Percentiles rank a stretch among this genome's conserved stretches.
Evolutionary conservation across 176 grass and related monocot species (phyloP).

Genomic region (Musa beccarii): DNA sequence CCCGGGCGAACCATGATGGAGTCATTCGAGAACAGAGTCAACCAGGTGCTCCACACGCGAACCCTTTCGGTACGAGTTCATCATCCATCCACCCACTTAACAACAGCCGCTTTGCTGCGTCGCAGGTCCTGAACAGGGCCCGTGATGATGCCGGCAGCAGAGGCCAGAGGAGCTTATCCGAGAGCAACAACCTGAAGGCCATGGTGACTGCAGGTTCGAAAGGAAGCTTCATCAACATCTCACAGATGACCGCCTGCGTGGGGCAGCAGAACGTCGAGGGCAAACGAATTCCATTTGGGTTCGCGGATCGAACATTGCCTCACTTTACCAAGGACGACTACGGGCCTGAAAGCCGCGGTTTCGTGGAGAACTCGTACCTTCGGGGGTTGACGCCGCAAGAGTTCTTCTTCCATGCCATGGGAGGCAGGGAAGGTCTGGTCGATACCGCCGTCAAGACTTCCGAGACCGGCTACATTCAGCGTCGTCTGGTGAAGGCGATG

Average conservation of each 20-base stretch:
- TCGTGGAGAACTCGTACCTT: constrained; percentile 98
- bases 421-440: constrained; percentile 78
- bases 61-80: not conserved
- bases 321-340: constrained; percentile 93
- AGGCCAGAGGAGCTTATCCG: constrained; percentile 92
- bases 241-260: constrained; percentile 99
- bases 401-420: constrained; percentile 90
- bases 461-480: constrained; percentile 94
- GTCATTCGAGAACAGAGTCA: constrained; percentile 94
- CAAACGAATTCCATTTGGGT: constrained; percentile 98
- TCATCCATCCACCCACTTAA: not conserved
- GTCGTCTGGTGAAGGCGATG: constrained; percentile 95
- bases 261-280: constrained; percentile 97
- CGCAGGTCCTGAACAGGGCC: constrained; percentile 89
- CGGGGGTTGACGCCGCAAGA: constrained; percentile 88
- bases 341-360: constrained; percentile 91
- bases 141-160: constrained; percentile 98
- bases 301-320: constrained; percentile 70
- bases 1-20: constrained; percentile 92
- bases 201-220: constrained; percentile 97
- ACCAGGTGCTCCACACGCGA: constrained; percentile 45
- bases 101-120: not conserved
- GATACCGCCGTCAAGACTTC: constrained; percentile 84
- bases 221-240: constrained; percentile 94
- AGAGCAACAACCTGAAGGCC: constrained; percentile 97